These are phyloP conservation scores for Cryphonectria naterciae DNA, from an alignment of 2,329 filamentous ascomycete genomes.

Conservation along the genomic window DNA sequence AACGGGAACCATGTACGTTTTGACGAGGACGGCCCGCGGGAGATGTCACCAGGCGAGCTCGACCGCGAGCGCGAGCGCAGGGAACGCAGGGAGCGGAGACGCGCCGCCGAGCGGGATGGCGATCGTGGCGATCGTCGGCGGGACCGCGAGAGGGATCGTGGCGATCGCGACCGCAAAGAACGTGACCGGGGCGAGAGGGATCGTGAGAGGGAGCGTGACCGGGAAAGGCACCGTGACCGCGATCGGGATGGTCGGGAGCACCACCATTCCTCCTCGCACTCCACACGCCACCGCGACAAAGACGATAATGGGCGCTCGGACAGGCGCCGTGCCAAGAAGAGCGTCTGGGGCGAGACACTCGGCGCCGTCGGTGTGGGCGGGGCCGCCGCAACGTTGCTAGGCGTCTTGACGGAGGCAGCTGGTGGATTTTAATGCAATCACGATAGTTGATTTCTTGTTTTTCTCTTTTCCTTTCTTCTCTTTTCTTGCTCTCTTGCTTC, in stretches of 20 bases:
- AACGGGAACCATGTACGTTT: constrained; percentile 62
- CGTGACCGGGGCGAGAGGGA: constrained; percentile 41
- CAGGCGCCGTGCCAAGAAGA: constrained; percentile 45
- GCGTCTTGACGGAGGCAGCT: constrained; percentile 62
- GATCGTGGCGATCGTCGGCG: constrained; percentile 35
- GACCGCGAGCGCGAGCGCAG: constrained; percentile 29
- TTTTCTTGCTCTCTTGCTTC: not conserved
- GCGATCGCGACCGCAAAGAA: constrained; percentile 38
- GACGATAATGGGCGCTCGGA: constrained; percentile 38
- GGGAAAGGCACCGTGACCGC: constrained; percentile 46
- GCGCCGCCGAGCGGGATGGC: constrained; percentile 29
- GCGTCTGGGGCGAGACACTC: constrained; percentile 57
- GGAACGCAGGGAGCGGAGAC: constrained; percentile 24
- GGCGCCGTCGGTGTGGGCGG: constrained; percentile 64
- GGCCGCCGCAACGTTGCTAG: constrained; percentile 61
- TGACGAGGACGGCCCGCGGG: constrained; percentile 49
- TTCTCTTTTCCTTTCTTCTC: not conserved
- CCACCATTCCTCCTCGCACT: constrained; percentile 23
- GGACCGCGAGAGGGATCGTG: constrained; percentile 37
- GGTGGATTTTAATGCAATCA: constrained; percentile 32
- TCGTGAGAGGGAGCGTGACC: constrained; percentile 42
- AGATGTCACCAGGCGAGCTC: constrained; percentile 44
- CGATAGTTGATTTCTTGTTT: not conserved
- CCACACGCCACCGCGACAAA: constrained; percentile 40
- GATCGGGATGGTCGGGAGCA: constrained; percentile 50